Percentiles rank a stretch among this genome's conserved stretches.
Evolutionary conservation across 164 flowering plant species (phyloP).

Genomic region (Malania oleifera): DNA sequence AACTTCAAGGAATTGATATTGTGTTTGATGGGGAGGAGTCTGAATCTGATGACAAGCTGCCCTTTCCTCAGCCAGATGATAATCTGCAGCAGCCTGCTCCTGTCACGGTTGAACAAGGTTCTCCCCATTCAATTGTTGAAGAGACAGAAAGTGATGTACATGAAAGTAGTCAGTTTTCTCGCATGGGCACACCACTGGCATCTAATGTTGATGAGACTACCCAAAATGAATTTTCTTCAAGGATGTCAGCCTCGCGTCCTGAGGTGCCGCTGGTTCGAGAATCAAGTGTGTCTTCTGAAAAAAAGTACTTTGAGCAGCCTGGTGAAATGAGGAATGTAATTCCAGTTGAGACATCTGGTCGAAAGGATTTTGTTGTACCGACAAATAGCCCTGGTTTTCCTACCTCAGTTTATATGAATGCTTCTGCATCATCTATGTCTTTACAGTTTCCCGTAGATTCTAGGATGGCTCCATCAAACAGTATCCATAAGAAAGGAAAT

Average conservation of each 20-base stretch:
- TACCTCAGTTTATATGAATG: conserved; percentile 30
- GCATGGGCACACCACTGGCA: conserved; percentile 35
- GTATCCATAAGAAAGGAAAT: conserved; percentile 36
- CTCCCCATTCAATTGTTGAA: conserved; percentile 80
- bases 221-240: conserved; percentile 60
- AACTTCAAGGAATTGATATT: conserved; percentile 90
- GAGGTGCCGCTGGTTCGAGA: conserved; percentile 64
- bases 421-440: conserved; percentile 26
- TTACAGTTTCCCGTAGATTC: conserved; percentile 35
- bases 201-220: conserved; percentile 57
- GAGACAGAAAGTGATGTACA: conserved; percentile 71
- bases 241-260: conserved; percentile 65
- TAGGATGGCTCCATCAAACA: conserved; percentile 34
- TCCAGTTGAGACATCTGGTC: conserved; percentile 25
- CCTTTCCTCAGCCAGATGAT: conserved; percentile 88
- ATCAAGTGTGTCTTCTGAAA: conserved; percentile 73
- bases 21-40: conserved; percentile 93
- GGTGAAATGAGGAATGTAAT: conserved; percentile 46
- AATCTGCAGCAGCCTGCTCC: conserved; percentile 56
- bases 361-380: conserved; percentile 35
- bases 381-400: conserved; percentile 33
- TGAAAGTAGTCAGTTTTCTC: conserved; percentile 50
- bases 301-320: conserved; percentile 51
- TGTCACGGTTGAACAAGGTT: conserved; percentile 47
- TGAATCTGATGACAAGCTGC: conserved; percentile 81